phyloP scores from a whole-genome alignment of 768 basidiomycete genomes.

The Lactarius quietus region DNA sequence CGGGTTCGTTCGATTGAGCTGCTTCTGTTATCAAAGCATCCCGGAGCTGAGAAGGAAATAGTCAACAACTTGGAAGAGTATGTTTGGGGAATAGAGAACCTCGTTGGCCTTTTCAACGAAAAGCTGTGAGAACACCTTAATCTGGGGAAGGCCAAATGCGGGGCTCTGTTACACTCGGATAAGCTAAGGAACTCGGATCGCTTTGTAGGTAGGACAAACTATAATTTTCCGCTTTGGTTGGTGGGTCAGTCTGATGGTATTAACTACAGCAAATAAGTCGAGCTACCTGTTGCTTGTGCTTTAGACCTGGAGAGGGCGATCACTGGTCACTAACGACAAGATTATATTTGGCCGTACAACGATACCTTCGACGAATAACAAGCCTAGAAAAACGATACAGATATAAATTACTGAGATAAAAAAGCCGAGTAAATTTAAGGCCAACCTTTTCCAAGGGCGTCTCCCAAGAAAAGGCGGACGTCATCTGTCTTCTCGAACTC shows the following conservation, averaged over 20 bases:
- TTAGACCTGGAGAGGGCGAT: constrained; percentile 1
- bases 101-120: too few species aligned
- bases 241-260: not conserved
- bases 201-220: constrained; percentile 10
- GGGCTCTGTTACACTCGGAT: too few species aligned
- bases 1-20: too few species aligned
- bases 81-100: too few species aligned
- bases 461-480: constrained; percentile 2
- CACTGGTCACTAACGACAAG: not conserved
- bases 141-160: too few species aligned
- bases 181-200: too few species aligned
- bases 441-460: constrained; percentile 13
- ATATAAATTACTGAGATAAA: not conserved
- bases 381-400: not conserved
- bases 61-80: too few species aligned
- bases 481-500: constrained; percentile 18
- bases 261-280: not conserved
- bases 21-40: too few species aligned
- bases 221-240: constrained; percentile 17
- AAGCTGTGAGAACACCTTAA: too few species aligned
- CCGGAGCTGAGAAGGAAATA: too few species aligned
- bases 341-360: not conserved
- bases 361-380: constrained; percentile 20
- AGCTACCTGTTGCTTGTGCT: constrained; percentile 19
- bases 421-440: not conserved